These are phyloP conservation scores for Ogataea salicorniae DNA, from an alignment of 805 yeast genomes.

Conservation along the genomic window DNA sequence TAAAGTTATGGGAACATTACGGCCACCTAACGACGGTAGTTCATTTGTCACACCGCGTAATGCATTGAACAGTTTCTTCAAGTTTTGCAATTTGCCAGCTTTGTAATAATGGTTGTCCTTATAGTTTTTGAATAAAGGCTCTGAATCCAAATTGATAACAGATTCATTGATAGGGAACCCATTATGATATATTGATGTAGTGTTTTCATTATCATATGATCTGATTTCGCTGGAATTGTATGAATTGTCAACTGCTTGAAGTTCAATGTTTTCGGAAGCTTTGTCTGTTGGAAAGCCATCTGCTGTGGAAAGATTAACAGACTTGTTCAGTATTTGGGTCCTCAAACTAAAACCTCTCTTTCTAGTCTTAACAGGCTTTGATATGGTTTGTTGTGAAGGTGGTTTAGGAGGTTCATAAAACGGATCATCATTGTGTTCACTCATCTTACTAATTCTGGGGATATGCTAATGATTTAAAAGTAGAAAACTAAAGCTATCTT, in stretches of 20 bases:
- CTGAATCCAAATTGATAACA: conserved; percentile 23
- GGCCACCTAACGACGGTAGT: conserved; percentile 60
- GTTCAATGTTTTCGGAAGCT: conserved; percentile 26
- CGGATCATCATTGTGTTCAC: neutral
- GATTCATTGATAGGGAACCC: conserved; percentile 16
- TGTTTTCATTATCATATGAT: conserved; percentile 10
- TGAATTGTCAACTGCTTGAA: conserved; percentile 27
- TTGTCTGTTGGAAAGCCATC: conserved; percentile 8
- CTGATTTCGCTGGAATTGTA: conserved; percentile 23
- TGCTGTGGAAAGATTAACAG: conserved; percentile 22
- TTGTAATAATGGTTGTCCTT: conserved; percentile 3
- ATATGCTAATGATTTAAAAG: too few relatives aligned
- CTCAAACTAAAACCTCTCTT: conserved; percentile 64
- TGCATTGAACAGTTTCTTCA: conserved; percentile 18
- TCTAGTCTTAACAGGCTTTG: conserved; percentile 32
- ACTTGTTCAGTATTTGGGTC: conserved; percentile 55
- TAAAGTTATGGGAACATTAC: conserved; percentile 65
- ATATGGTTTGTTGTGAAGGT: neutral
- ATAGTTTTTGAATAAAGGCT: conserved; percentile 7
- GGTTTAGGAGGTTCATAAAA: neutral
- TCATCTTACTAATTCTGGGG: too few relatives aligned
- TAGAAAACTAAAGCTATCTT: too few relatives aligned
- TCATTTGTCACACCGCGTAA: conserved; percentile 42
- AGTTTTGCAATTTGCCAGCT: conserved; percentile 1
- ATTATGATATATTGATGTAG: conserved; percentile 7